phyloP scores from a whole-genome alignment of 2,329 filamentous ascomycete species.

The Tolypocladium ovalisporum region DNA sequence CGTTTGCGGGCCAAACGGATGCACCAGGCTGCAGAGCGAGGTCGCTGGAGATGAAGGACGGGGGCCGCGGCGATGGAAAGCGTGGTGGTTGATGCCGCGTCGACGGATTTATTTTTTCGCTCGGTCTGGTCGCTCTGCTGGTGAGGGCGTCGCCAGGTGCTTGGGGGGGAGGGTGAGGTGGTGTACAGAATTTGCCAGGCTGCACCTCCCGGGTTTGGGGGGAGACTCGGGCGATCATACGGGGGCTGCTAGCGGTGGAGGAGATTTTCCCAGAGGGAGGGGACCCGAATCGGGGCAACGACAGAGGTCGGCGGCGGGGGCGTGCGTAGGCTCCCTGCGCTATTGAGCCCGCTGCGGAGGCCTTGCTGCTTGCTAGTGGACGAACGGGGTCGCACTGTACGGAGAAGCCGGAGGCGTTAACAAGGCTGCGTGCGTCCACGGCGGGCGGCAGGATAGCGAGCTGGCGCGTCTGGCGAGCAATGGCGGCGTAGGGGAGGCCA shows the following conservation, averaged over 20 bases:
- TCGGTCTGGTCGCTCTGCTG: slow-evolving; percentile 7
- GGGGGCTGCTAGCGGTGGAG: slow-evolving; percentile 3
- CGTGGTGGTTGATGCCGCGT: slow-evolving; percentile 14
- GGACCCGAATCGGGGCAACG: not conserved
- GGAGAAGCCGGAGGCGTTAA: not conserved
- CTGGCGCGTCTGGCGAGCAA: not conserved
- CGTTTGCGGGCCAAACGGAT: slow-evolving; percentile 55
- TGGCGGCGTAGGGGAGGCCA: not conserved
- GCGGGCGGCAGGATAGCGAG: not conserved
- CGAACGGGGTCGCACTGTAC: not conserved
- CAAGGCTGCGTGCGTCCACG: not conserved
- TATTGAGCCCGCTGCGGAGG: not conserved
- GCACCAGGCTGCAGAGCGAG: slow-evolving; percentile 17
- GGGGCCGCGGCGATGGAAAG: slow-evolving; percentile 19
- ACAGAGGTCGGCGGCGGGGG: not conserved
- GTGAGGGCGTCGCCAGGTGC: slow-evolving; percentile 16
- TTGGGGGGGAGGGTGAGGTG: slow-evolving; percentile 12
- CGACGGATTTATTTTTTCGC: slow-evolving; percentile 19
- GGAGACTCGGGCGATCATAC: slow-evolving; percentile 1
- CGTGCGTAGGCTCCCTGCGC: not conserved
- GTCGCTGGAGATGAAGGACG: slow-evolving; percentile 17
- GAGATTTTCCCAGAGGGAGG: slow-evolving; percentile 2
- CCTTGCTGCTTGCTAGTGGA: not conserved
- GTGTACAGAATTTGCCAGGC: slow-evolving; percentile 20
- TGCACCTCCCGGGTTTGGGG: slow-evolving; percentile 6